Conservation (phyloP, 371 early-diverging fungal genomes). For the Lichtheimia hyalospora region DNA sequence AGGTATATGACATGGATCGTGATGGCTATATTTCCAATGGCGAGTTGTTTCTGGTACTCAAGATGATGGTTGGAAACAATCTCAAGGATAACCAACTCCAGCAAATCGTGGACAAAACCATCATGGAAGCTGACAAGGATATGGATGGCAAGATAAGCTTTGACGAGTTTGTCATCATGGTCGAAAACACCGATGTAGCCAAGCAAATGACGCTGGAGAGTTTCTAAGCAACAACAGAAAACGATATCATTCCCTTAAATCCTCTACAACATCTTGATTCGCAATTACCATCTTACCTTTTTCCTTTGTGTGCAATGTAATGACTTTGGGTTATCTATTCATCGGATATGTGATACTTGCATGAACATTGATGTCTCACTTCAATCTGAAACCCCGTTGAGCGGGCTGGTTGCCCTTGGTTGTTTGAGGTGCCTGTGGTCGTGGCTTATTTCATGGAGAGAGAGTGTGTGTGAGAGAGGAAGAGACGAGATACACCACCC, state of each 20-base stretch:
- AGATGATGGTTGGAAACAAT: constrained; percentile 98
- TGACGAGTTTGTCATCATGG: constrained; percentile 92
- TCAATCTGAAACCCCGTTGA: too few species aligned
- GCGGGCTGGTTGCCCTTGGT: too few species aligned
- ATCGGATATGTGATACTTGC: too few species aligned
- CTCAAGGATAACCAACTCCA: constrained; percentile 94
- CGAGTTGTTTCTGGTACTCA: constrained; percentile 93
- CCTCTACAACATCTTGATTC: neutral
- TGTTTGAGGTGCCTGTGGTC: too few species aligned
- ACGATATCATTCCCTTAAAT: neutral
- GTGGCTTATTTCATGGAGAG: too few species aligned
- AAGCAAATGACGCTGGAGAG: constrained; percentile 91
- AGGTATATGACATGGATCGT: constrained; percentile 98
- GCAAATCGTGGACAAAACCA: constrained; percentile 99
- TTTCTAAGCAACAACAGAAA: constrained; percentile 42
- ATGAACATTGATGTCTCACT: too few species aligned
- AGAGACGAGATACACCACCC: too few species aligned
- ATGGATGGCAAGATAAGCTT: constrained; percentile 93
- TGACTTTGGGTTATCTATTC: neutral
- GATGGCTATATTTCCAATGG: constrained; percentile 98
- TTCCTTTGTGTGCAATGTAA: neutral
- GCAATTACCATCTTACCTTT: neutral
- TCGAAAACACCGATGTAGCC: constrained; percentile 92
- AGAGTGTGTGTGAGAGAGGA: too few species aligned
- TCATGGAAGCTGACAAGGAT: constrained; percentile 96